Evolutionary conservation across 805 yeast species (phyloP).

Genomic region (Monosporozyma aquatica): DNA sequence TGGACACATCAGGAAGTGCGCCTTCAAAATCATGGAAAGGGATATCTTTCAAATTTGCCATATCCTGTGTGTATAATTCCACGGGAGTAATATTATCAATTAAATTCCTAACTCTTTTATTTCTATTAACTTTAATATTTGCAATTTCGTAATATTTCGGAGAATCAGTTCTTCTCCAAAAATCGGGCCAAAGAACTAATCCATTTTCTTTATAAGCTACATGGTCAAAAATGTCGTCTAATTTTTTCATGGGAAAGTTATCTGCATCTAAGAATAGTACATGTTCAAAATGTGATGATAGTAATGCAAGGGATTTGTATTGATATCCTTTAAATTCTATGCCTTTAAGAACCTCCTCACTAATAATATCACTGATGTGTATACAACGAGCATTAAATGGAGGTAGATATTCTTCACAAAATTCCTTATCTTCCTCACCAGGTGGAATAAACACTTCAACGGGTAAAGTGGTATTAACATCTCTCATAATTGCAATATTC

Average conservation of each 20-base stretch:
- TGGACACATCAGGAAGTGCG: conserved; percentile 58
- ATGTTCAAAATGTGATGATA: conserved; percentile 66
- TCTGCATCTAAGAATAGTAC: conserved; percentile 69
- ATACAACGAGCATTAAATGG: conserved; percentile 49
- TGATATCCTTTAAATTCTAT: conserved; percentile 32
- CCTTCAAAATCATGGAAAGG: conserved; percentile 54
- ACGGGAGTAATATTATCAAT: conserved; percentile 31
- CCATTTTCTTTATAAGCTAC: conserved; percentile 47
- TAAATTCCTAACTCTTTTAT: conserved; percentile 30
- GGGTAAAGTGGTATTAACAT: conserved; percentile 50
- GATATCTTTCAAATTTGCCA: conserved; percentile 27
- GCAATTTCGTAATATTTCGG: conserved; percentile 67
- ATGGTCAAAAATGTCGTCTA: conserved; percentile 48
- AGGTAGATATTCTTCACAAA: conserved; percentile 56
- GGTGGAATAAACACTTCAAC: conserved; percentile 71
- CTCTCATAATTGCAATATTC: conserved; percentile 53
- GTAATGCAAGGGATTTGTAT: conserved; percentile 57
- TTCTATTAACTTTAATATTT: conserved; percentile 39
- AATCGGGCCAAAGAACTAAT: conserved; percentile 72
- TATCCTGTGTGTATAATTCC: conserved; percentile 13
- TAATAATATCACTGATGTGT: conserved; percentile 50
- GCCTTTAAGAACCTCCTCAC: conserved; percentile 35
- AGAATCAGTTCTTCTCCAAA: conserved; percentile 76
- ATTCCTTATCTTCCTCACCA: conserved; percentile 49
- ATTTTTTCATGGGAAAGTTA: conserved; percentile 57